Evolutionary conservation across 371 early-diverging fungal species (phyloP), one percentile per base, ranked within the genome.

Genomic region (Sporodiniella umbellata): DNA sequence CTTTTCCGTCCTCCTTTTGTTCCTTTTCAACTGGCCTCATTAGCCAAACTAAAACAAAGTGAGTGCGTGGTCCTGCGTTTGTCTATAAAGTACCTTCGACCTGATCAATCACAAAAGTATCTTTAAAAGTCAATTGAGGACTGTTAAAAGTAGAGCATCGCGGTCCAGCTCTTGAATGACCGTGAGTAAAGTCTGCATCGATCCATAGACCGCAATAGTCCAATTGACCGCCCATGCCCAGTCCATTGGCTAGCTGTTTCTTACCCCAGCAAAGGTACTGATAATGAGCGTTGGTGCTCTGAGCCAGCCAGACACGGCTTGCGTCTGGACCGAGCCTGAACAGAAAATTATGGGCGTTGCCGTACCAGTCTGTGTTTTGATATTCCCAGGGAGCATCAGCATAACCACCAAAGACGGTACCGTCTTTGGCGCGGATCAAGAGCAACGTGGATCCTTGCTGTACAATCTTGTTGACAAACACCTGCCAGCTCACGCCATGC

Each of bases 191-290:
- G 42, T 78, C 78, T 8, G 83, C 40, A 35, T 82, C 79, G 1
- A 93, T 64, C 87, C 87, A 94, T 22, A 95, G 58, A 2, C 92
- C 94, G 60, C 85, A 88, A 58, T 92, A 92, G 2, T 84, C 85
- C 31, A 92, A 63, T 57, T 95, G 94, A 1, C 92, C 92, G 15
- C 91, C 93, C 65, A 90, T 79, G 0, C 86, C 92, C 24, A 90
- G 64, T 64, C 94, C 94, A 66, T 94, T 95, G 0, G 92, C 87
- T 23, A 93, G 66, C n/a, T 89, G 90, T 64, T 86, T 77, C 22
- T 85, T 88, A 4, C 88, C 89, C 59, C 79, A 85, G 53, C 91
- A 90, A 33, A 92, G 68, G 62, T 94, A 94, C 51, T 90, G 88
- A 56, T 80, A 92, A 64, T 94, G 83, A 28, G 61, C 46, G 65